phyloP scores from a whole-genome alignment of 257 asterid genomes.

The Echium plantagineum region DNA sequence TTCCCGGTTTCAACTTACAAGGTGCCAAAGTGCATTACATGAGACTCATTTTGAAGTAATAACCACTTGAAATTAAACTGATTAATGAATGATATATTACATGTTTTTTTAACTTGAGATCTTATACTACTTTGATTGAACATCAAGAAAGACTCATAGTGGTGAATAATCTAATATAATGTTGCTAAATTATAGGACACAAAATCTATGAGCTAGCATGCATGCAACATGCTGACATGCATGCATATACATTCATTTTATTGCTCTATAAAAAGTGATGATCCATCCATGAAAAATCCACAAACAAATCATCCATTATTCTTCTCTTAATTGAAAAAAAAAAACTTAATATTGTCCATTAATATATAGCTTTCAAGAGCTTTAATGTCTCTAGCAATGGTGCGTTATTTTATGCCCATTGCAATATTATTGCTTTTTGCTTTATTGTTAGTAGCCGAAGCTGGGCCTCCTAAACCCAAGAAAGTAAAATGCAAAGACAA shows the following conservation, averaged over 20 bases:
- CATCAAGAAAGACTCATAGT: background rate
- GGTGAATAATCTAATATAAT: too few relatives aligned
- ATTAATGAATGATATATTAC: too few relatives aligned
- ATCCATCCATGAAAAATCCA: background rate
- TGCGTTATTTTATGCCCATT: background rate
- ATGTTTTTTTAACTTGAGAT: too few relatives aligned
- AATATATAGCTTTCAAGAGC: too few relatives aligned
- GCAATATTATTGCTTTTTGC: background rate
- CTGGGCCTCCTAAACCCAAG: conserved; percentile 23
- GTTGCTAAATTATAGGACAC: too few relatives aligned
- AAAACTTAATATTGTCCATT: too few relatives aligned
- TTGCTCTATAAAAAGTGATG: background rate
- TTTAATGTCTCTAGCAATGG: background rate
- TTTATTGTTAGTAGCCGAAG: conserved; percentile 10
- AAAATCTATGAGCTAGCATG: background rate
- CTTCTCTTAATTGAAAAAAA: background rate
- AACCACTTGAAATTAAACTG: too few relatives aligned
- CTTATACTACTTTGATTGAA: background rate
- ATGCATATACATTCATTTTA: too few relatives aligned
- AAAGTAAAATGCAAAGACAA: conserved; percentile 43
- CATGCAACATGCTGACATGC: background rate
- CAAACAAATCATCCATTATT: background rate
- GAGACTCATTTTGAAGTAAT: too few relatives aligned
- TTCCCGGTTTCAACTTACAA: too few relatives aligned
- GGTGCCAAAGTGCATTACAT: too few relatives aligned